Evolutionary conservation across 352 stramenopile genomes (phyloP), one percentile per base, ranked within the genome.

Genomic region (Globisporangium yorkense): DNA sequence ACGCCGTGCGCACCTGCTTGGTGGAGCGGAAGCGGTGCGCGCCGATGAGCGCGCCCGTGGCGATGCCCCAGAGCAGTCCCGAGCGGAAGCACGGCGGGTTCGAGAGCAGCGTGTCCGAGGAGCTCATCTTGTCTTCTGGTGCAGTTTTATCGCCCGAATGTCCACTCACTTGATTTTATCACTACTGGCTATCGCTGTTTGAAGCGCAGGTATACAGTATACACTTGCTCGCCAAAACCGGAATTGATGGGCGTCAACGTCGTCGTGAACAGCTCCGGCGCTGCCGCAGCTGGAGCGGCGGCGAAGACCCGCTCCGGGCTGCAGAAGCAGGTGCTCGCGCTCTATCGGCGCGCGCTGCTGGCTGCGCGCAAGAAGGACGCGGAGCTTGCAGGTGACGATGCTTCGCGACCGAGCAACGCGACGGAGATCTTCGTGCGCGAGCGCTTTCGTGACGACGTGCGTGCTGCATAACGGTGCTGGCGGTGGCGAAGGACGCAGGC

Each of bases 51-150:
- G 67, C 47, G 5, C 79, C 82, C 12, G 80, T 76, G 21, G 62
- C 61, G 51, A 94, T 90, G 46, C 84, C 84, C 84, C 82, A 92
- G 62, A 94, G 74, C 49, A 94, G 61, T 5, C 72, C 80, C 24
- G 77, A 78, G 58, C 84, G 84, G 60, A 92, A 85, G 64, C 84
- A 94, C 59, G 84, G 82, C 66, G 82, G 76, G 68, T 89, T 92
- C 51, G 73, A 73, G 12, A 92, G 72, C 67, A 88, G 66, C 20
- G 75, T 64, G 12, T 73, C 53, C 37, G 70, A 54, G 35, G 61
- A 57, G 37, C 12, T 18, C 37, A 43, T 43, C 8, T 40, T 40
- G 35, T 12, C 35, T 7, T 16, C 35, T 40, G 9, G 35, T 10
- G 31, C 31, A 35, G 31, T 35, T 35, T 39, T 39, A 13, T 39